Base-by-base conservation (phyloP, 2,329 filamentous ascomycete species). In the Teratosphaeria epicoccoides region DNA sequence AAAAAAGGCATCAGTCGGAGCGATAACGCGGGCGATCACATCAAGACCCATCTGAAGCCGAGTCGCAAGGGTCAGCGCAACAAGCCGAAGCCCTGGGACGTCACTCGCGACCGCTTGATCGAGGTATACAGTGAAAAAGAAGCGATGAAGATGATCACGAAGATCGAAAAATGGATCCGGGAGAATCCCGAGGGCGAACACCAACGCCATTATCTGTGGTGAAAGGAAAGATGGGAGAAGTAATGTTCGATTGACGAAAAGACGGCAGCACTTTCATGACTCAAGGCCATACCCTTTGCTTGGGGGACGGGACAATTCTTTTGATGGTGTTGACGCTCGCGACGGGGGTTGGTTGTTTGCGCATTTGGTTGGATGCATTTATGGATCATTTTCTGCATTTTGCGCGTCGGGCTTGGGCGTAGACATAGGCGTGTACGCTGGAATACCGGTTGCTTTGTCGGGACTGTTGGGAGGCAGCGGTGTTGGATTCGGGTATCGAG, bases 11-110 rank as follows among this genome's bases (percentile, higher is more conserved):
- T 65, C 26, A 46, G 50, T n/a, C 56, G 64, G 4, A 51, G 59
- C 2, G 64, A 67, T 54, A 67, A 67, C 28, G 59, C 61, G 2
- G 45, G 54, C 5, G 63, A 67, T 24, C 64, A 67, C 37, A 63
- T 63, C 57, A 62, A 61, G 49, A 66, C 63, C 0, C 64, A 67
- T 44, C 55, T 67, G 10, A 51, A 52, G 24, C 7, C 22, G 1
- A 51, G 44, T 0, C 28, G n/a, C 7, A 58, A 57, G 37, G 63
- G 63, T 12, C 58, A 59, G 37, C 57, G 64, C 1, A 67, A 67
- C 55, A 43, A 52, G 25, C 54, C 54, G 26, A 51, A 54, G 26
- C 49, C 55, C 12, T 62, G 57, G 57, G 47, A 50, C 6, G 51
- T 43, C 4, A 25, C 59, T 12, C 40, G 54, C 24, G 26, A 29